Conservation (phyloP, 1,284 basidiomycete genomes). For the Somion occarium region DNA sequence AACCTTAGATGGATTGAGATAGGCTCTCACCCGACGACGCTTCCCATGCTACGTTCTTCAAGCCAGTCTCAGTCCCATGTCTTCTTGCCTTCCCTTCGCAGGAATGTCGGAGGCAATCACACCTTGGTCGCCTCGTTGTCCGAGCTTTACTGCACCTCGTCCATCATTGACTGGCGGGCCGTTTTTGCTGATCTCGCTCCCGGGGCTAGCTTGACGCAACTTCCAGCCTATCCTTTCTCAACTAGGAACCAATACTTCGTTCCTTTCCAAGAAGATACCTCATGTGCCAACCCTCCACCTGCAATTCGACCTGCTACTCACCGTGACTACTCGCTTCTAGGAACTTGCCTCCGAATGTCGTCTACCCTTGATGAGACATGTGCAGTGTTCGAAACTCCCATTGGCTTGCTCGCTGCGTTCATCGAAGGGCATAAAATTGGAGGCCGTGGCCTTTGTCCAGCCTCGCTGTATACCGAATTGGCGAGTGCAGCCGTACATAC, state of each 20-base stretch:
- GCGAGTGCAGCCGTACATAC: constrained; percentile 40
- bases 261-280: background rate
- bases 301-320: background rate
- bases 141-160: constrained; percentile 40
- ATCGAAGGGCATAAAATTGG: constrained; percentile 60
- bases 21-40: constrained; percentile 52
- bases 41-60: constrained; percentile 44
- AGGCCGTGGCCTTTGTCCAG: constrained; percentile 57
- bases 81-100: constrained; percentile 46
- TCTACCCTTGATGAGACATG: constrained; percentile 30
- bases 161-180: constrained; percentile 47
- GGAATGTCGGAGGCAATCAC: constrained; percentile 37
- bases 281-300: background rate
- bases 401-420: constrained; percentile 36
- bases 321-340: constrained; percentile 37
- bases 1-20: constrained; percentile 51
- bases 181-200: constrained; percentile 44
- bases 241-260: constrained; percentile 26
- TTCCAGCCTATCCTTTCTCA: constrained; percentile 63
- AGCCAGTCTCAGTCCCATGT: constrained; percentile 26
- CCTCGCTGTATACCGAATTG: constrained; percentile 62
- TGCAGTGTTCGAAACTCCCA: constrained; percentile 51
- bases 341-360: constrained; percentile 41
- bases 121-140: constrained; percentile 42
- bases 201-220: constrained; percentile 34